A percentile compares a stretch with the other conserved stretches of the same genome.
Evolutionary conservation across 2,329 filamentous ascomycete species (phyloP).

Genomic region (Metarhizium brunneum): DNA sequence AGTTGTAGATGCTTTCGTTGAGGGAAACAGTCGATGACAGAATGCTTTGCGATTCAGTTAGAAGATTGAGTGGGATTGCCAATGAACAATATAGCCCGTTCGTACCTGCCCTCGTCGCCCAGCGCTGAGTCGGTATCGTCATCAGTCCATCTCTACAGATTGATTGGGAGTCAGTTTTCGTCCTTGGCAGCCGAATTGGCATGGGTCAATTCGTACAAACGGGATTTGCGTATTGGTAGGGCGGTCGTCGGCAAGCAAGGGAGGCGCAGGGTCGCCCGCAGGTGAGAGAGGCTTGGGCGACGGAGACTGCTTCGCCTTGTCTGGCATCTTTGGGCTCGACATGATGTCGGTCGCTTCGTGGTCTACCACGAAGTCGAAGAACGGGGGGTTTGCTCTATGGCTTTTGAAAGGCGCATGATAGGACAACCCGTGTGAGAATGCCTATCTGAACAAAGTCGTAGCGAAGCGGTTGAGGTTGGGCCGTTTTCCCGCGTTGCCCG

Average conservation of each 20-base stretch:
- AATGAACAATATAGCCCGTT: not conserved
- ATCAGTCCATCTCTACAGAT: slow-evolving; percentile 5
- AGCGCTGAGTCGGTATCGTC: slow-evolving; percentile 16
- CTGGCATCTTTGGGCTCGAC: not conserved
- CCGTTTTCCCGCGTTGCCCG: not conserved
- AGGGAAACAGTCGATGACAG: slow-evolving; percentile 21
- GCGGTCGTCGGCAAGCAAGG: not conserved
- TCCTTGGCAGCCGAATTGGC: not conserved
- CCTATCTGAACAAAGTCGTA: not conserved
- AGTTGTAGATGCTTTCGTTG: slow-evolving; percentile 22
- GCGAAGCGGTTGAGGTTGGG: not conserved
- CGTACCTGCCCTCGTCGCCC: not conserved
- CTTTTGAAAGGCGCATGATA: not conserved
- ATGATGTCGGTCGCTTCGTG: not conserved
- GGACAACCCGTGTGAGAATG: not conserved
- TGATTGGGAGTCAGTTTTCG: not conserved
- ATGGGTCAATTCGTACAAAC: slow-evolving; percentile 5
- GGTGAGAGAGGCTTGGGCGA: not conserved
- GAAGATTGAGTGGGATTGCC: not conserved
- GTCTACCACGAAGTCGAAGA: not conserved
- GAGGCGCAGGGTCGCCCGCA: not conserved
- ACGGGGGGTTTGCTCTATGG: not conserved
- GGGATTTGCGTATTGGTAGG: slow-evolving; percentile 11
- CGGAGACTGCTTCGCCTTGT: not conserved
- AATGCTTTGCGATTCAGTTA: slow-evolving; percentile 6